Evolutionary conservation across 2,329 filamentous ascomycete species (phyloP), one percentile per base, ranked within the genome.

Genomic region (Myriangium duriaei): DNA sequence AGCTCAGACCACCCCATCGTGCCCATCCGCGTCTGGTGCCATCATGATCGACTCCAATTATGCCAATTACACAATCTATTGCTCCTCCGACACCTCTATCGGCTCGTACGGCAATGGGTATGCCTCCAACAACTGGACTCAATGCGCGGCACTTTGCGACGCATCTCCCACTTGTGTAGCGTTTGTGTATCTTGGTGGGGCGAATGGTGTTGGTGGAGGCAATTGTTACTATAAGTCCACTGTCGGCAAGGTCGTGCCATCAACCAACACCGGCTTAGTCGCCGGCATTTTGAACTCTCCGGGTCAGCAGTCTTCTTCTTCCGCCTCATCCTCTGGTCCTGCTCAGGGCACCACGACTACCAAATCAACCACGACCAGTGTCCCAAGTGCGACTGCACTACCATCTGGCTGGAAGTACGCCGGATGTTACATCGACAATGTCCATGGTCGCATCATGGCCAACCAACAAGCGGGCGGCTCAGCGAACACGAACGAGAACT

Each of bases 361-460:
- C 7, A 26, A 7, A 7, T 26, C 21, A 7, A 26, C 21, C 7
- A 26, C 21, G 7, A 26, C 21, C n/a, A 7, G 7, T 26, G 21
- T n/a, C 7, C 21, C 21, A 7, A 26, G 7, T n/a, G 21, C 21
- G 7, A 26, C 21, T 26, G 21, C 21, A n/a, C 21, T 26, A 26
- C 21, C 21, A 26, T 26, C 21, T 26, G 21, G 21, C 21, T 26
- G 21, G 21, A 26, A 46, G 10, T 58, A 57, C 39, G 44, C 55
- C 5, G 56, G 56, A 11, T 59, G 56, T 37, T 59, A 49, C 38
- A 54, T 57, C 41, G 47, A 47, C 19, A 51, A 47, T 11, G 41
- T 33, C 26, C 48, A 45, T 15, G 50, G 49, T 9, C 47, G 55
- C 33, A 43, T 57, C n/a, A 47, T 59, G 18, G 49, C 52, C 2